A percentile compares a stretch with the other conserved stretches of the same genome.
Evolutionary conservation across 176 grass and related monocot genomes (phyloP).

Genomic region (Oryza meyeriana): DNA sequence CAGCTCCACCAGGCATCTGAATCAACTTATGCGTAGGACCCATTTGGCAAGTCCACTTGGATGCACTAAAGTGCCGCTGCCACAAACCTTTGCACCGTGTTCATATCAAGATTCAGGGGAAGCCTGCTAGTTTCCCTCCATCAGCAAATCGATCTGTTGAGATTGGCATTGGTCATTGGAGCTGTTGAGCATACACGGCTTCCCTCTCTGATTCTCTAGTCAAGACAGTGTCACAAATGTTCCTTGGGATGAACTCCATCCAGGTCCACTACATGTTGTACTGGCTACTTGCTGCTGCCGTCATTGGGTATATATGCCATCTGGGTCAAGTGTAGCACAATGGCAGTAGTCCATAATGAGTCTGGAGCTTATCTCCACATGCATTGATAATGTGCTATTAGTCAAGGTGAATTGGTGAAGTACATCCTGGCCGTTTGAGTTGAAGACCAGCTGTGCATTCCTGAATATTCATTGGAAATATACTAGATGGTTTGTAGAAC

Average conservation of each 20-base stretch:
- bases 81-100: conserved; percentile 21
- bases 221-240: background rate
- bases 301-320: conserved; percentile 38
- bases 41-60: conserved; percentile 29
- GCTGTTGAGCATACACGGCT: background rate
- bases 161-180: conserved; percentile 8
- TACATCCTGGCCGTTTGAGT: conserved; percentile 21
- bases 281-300: background rate
- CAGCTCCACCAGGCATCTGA: conserved; percentile 43
- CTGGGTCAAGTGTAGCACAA: conserved; percentile 39
- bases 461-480: background rate
- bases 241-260: background rate
- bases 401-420: background rate
- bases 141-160: conserved; percentile 23
- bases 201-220: background rate
- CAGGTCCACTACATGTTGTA: background rate
- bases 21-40: conserved; percentile 29
- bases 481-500: background rate
- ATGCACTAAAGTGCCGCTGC: conserved; percentile 26
- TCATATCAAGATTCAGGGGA: conserved; percentile 30
- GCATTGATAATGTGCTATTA: background rate
- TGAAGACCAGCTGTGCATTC: conserved; percentile 26
- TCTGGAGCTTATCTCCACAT: background rate
- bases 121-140: conserved; percentile 31
- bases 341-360: conserved; percentile 1